A percentile compares a stretch with the other conserved stretches of the same genome.
phyloP scores from a whole-genome alignment of 1,284 basidiomycete species.

The Cystobasidiaceae sp. region DNA sequence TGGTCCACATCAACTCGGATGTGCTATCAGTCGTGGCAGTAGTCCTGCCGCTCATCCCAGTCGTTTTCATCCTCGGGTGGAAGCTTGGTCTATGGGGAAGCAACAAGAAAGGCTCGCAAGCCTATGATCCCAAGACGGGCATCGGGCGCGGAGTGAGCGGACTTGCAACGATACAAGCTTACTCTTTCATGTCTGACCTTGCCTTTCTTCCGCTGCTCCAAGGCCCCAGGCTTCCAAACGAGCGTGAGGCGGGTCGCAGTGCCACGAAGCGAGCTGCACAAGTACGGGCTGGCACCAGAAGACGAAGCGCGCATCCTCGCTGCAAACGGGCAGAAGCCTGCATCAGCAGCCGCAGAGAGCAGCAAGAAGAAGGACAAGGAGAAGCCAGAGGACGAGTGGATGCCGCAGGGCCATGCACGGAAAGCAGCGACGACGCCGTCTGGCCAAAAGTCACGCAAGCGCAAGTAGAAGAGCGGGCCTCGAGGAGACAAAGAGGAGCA shows the following conservation, averaged over 20 bases:
- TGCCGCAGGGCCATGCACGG: conserved; percentile 11
- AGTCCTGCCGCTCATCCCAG: neutral
- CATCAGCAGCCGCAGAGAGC: neutral
- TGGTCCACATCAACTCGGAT: conserved; percentile 5
- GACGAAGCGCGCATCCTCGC: conserved; percentile 4
- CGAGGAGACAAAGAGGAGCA: neutral
- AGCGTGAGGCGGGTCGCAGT: conserved; percentile 23
- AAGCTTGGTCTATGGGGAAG: neutral
- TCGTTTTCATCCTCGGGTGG: conserved; percentile 15
- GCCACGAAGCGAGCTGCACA: conserved; percentile 17
- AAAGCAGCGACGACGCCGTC: neutral
- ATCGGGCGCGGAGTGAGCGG: conserved; percentile 22
- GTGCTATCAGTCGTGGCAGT: neutral
- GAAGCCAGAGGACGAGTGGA: conserved; percentile 27
- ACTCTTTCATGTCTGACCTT: neutral
- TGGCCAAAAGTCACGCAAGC: conserved; percentile 7
- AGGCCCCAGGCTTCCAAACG: conserved; percentile 31
- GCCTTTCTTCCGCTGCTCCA: neutral
- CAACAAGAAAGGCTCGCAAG: neutral
- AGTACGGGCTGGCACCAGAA: conserved; percentile 14
- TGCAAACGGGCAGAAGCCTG: neutral
- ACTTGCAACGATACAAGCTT: neutral
- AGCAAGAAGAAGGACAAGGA: neutral
- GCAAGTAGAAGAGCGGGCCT: conserved; percentile 3
- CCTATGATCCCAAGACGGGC: conserved; percentile 28